A percentile compares a stretch with the other conserved stretches of the same genome.
Conservation (phyloP, 2,329 filamentous ascomycete genomes). For the Fusarium chuoi region DNA sequence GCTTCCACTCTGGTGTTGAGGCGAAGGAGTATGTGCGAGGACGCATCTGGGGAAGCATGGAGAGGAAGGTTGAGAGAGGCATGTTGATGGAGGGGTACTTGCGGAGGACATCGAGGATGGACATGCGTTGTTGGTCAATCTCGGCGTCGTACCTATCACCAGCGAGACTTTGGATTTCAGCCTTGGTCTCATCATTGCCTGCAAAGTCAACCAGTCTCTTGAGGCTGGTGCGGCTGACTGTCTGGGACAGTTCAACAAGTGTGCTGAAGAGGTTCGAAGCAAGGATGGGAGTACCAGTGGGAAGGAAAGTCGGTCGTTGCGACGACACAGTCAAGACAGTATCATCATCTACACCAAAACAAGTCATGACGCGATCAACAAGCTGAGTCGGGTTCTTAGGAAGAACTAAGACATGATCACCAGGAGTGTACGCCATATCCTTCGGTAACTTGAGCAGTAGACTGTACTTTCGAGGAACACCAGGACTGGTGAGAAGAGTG, state of each 20-base stretch:
- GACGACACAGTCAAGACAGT: slow-evolving; percentile 69
- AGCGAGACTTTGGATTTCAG: slow-evolving; percentile 60
- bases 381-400: slow-evolving; percentile 73
- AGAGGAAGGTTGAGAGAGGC: slow-evolving; percentile 73
- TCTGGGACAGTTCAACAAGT: slow-evolving; percentile 78
- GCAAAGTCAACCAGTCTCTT: slow-evolving; percentile 43
- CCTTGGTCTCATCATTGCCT: slow-evolving; percentile 58
- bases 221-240: slow-evolving; percentile 71
- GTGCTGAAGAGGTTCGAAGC: slow-evolving; percentile 72
- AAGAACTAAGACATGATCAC: slow-evolving; percentile 79
- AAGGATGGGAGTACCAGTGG: slow-evolving; percentile 65
- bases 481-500: slow-evolving; percentile 12
- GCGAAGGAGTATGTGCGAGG: slow-evolving; percentile 7
- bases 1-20: slow-evolving; percentile 1
- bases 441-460: slow-evolving; percentile 75
- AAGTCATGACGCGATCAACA: slow-evolving; percentile 70
- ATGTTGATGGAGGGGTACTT: slow-evolving; percentile 67
- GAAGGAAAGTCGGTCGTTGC: slow-evolving; percentile 61
- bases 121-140: slow-evolving; percentile 67
- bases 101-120: slow-evolving; percentile 76
- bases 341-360: slow-evolving; percentile 77
- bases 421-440: slow-evolving; percentile 72
- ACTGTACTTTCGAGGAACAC: slow-evolving; percentile 62
- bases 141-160: slow-evolving; percentile 58
- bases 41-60: slow-evolving; percentile 77